Conservation (phyloP, 2,329 filamentous ascomycete species). For the Fusarium torreyae region DNA sequence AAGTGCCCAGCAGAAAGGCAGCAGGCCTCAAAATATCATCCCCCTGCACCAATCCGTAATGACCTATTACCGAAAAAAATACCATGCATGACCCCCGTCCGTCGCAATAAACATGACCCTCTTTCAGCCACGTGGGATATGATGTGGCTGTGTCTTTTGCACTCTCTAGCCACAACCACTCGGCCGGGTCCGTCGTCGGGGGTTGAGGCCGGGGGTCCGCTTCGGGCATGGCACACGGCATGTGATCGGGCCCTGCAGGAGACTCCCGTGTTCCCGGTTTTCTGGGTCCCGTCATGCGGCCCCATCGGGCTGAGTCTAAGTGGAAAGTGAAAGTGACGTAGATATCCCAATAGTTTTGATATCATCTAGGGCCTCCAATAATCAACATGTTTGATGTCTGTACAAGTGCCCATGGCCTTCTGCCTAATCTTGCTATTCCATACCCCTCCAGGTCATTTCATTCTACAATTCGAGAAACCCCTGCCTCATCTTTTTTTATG, state of each 20-base stretch:
- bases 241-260: slow-evolving; percentile 45
- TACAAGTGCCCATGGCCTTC: not conserved
- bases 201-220: slow-evolving; percentile 34
- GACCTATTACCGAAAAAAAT: slow-evolving; percentile 29
- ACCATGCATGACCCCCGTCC: slow-evolving; percentile 33
- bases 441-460: slow-evolving; percentile 14
- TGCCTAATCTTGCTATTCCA: slow-evolving; percentile 13
- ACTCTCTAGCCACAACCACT: slow-evolving; percentile 35
- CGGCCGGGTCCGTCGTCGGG: slow-evolving; percentile 46
- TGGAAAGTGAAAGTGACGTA: slow-evolving; percentile 21
- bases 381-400: not conserved
- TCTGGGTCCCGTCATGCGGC: slow-evolving; percentile 30
- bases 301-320: slow-evolving; percentile 13
- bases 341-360: slow-evolving; percentile 10
- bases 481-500: slow-evolving; percentile 15
- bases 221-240: slow-evolving; percentile 44
- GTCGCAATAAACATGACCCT: slow-evolving; percentile 4
- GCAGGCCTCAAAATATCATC: slow-evolving; percentile 38
- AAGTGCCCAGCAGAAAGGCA: slow-evolving; percentile 18
- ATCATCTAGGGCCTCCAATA: slow-evolving; percentile 2
- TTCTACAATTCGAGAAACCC: slow-evolving; percentile 1
- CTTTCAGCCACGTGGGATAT: slow-evolving; percentile 46
- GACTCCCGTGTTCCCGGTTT: slow-evolving; percentile 35
- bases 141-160: slow-evolving; percentile 41
- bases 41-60: slow-evolving; percentile 24